Evolutionary conservation across 345 rosid species (phyloP).

Genomic region (Lenwebbia sp.): DNA sequence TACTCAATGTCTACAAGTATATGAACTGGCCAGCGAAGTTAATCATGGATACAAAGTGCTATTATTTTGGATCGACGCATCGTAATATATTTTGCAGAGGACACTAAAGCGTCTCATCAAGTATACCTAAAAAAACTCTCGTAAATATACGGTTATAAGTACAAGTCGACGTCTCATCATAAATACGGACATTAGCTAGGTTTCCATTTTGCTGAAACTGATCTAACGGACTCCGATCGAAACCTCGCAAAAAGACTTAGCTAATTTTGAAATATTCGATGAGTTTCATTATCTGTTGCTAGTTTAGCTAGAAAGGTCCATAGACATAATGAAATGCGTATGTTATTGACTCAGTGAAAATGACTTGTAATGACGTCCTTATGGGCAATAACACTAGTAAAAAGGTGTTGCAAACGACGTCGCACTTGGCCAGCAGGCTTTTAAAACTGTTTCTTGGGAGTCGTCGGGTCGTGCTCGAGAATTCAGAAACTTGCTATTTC

Average conservation of each 20-base stretch:
- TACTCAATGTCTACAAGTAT: neutral
- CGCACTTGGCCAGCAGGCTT: neutral
- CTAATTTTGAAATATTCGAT: neutral
- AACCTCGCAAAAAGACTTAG: neutral
- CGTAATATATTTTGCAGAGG: neutral
- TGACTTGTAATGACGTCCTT: neutral
- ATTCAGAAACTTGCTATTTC: neutral
- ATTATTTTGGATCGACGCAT: neutral
- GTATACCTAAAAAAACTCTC: neutral
- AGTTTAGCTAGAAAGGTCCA: neutral
- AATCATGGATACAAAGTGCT: neutral
- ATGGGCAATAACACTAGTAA: neutral
- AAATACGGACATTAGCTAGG: neutral
- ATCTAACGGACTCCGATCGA: neutral
- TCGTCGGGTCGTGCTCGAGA: neutral
- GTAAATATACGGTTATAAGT: neutral
- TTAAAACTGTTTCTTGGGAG: neutral
- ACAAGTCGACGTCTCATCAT: neutral
- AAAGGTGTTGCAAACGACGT: neutral
- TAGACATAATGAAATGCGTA: neutral
- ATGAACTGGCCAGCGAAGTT: neutral
- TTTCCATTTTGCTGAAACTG: neutral
- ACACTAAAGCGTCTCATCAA: neutral
- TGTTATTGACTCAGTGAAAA: neutral
- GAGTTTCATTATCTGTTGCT: neutral